Percentiles rank a stretch among this genome's conserved stretches.
Conservation (phyloP, 2,329 filamentous ascomycete species). For the Penicillium paneum region DNA sequence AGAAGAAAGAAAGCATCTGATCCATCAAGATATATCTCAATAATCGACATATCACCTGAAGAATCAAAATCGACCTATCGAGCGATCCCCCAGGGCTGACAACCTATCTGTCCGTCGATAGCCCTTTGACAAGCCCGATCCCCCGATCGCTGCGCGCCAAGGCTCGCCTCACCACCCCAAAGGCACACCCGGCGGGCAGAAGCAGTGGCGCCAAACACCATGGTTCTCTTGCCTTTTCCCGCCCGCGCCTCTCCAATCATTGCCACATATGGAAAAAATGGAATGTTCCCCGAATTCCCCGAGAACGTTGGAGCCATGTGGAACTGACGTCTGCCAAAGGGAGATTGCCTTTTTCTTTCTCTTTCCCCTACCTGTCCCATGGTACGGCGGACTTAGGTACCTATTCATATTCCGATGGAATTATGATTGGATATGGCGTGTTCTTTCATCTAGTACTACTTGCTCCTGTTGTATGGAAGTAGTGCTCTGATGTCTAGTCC, state of each 20-base stretch:
- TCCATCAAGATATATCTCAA: background rate
- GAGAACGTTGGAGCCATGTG: constrained; percentile 5
- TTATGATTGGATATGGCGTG: background rate
- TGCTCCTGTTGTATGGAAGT: too few species aligned
- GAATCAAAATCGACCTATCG: constrained; percentile 1
- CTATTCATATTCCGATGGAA: background rate
- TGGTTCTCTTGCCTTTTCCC: background rate
- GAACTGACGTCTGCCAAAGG: constrained; percentile 2
- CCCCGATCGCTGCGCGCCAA: background rate
- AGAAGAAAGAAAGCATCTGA: background rate
- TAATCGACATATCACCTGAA: background rate
- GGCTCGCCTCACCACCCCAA: background rate
- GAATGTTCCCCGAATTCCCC: constrained; percentile 2
- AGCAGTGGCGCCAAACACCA: background rate
- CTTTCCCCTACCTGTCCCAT: background rate
- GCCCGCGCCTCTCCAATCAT: background rate
- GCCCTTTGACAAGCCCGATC: background rate
- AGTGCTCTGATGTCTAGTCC: background rate
- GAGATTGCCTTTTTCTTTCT: background rate
- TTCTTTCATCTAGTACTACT: background rate
- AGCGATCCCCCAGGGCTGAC: background rate
- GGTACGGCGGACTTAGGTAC: background rate
- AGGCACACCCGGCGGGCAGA: background rate
- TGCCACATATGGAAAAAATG: background rate
- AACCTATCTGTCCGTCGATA: background rate